phyloP scores from a whole-genome alignment of 208 protist species.

The Trypanosoma melophagium region DNA sequence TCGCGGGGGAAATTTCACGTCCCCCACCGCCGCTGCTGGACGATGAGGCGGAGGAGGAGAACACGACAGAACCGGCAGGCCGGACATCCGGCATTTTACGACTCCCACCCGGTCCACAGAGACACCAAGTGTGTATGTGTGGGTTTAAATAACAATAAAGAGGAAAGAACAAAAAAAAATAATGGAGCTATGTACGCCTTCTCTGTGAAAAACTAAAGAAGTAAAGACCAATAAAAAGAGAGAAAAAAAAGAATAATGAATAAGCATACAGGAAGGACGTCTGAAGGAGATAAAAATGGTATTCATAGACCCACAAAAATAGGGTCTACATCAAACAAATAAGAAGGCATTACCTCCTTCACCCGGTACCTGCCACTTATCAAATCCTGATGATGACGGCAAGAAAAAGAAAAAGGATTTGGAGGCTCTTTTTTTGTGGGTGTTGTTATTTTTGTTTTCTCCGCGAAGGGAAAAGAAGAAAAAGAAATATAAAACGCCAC shows the following conservation, averaged over 20 bases:
- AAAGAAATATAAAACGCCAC: constrained; percentile 16
- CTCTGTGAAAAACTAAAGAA: too few species aligned
- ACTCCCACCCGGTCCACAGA: not conserved
- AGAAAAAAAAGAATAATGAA: too few species aligned
- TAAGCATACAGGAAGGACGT: too few species aligned
- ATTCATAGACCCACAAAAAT: not conserved
- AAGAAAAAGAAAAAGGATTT: not conserved
- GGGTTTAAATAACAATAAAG: too few species aligned
- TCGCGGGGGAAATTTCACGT: too few species aligned
- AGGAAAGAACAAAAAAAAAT: too few species aligned
- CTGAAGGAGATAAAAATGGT: too few species aligned
- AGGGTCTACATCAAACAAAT: not conserved
- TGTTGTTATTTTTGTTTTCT: not conserved
- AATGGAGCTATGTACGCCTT: too few species aligned
- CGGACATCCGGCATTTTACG: not conserved
- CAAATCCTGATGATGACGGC: not conserved
- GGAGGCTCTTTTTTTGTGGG: not conserved
- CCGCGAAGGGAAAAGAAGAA: not conserved
- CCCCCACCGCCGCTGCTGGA: too few species aligned
- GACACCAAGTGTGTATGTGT: too few species aligned
- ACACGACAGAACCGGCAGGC: constrained; percentile 12
- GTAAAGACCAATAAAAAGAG: too few species aligned
- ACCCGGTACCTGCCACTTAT: constrained; percentile 1
- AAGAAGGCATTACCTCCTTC: not conserved
- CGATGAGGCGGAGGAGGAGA: constrained; percentile 16